Base-by-base conservation (phyloP, 2,329 filamentous ascomycete species). In the Talaromyces albobiverticillius region DNA sequence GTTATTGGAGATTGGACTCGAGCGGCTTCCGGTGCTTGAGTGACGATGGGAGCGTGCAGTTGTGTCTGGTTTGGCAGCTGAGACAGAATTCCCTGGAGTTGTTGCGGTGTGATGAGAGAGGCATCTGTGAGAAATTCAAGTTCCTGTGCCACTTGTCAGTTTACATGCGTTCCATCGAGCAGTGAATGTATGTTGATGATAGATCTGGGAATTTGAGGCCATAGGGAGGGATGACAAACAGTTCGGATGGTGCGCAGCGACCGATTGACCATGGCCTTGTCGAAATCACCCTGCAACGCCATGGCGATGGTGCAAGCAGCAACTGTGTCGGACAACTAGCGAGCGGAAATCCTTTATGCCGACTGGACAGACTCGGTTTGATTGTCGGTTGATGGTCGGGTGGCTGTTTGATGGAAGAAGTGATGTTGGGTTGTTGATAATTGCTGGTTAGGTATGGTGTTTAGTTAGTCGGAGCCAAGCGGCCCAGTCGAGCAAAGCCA, bases 111-210 rank as follows among this genome's bases (percentile, higher is more conserved):
- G 69, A 97, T 89, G 66, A 92, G 80, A 61, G 86, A 86, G 66
- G 88, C 84, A 70, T 96, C 92, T 62, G 90, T 83, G 57, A 97
- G 88, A 62, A 86, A 88, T 73, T 96, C 91, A 57, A 96, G 88
- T 77, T 96, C 92, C 92, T 96, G 22, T 23, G 29, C 69, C 57
- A 65, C 57, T 22, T 26, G 26, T 56, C 46, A 52, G 46, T 38
- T 32, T 55, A 9, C 14, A 22, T 36, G 7, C 20, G 16, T 40
- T 18, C 16, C 16, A 22, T 16, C 36, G 4, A 40, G 9, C 36
- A 16, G 3, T 36, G 32, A 3, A 36, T 6, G n/a, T 36, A 6
- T 16, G 32, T n/a, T 18, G 32, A 18, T 36, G n/a, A 36, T 36
- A 23, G 22, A 25, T 13, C 36, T 22, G 7, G 18, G 31, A 20